These are phyloP conservation scores for Candida nanaspora DNA, from an alignment of 805 yeast species.

Conservation along the genomic window DNA sequence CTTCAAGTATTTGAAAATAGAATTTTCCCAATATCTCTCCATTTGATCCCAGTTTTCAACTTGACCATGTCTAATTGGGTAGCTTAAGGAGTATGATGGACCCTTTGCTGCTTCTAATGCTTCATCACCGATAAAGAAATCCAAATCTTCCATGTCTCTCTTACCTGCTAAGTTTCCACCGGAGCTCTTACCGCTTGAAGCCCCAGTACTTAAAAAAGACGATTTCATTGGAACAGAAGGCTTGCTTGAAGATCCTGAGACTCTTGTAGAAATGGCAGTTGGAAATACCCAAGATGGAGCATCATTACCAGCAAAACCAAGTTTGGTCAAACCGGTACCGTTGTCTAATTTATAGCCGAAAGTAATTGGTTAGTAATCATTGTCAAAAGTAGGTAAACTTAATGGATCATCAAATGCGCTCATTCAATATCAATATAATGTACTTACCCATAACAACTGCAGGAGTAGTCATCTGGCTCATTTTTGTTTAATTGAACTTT, in stretches of 20 bases:
- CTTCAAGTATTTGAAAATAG: conserved; percentile 90
- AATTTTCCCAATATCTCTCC: conserved; percentile 98
- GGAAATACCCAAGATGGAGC: conserved; percentile 96
- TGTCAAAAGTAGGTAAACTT: no score
- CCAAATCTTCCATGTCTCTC: conserved; percentile 89
- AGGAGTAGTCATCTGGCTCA: conserved; percentile 70
- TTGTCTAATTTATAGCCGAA: conserved; percentile 32
- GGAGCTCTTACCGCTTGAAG: conserved; percentile 11
- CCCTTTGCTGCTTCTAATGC: conserved; percentile 90
- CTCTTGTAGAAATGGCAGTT: conserved; percentile 86
- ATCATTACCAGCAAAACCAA: conserved; percentile 98
- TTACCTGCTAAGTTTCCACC: conserved; percentile 47
- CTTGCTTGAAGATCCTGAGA: conserved; percentile 30
- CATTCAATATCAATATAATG: neutral
- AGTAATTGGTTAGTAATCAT: conserved; percentile 6
- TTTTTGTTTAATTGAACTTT: conserved; percentile 17
- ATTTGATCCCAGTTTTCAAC: conserved; percentile 99
- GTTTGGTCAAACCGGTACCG: conserved; percentile 96
- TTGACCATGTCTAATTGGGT: conserved; percentile 97
- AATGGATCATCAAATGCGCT: no score
- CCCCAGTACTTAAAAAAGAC: conserved; percentile 30
- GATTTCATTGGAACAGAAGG: conserved; percentile 41
- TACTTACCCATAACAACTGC: conserved; percentile 91
- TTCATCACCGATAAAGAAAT: conserved; percentile 93
- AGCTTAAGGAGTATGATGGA: conserved; percentile 76